Conservation (phyloP, 140 eudicot species). For the Stevia rebaudiana region DNA sequence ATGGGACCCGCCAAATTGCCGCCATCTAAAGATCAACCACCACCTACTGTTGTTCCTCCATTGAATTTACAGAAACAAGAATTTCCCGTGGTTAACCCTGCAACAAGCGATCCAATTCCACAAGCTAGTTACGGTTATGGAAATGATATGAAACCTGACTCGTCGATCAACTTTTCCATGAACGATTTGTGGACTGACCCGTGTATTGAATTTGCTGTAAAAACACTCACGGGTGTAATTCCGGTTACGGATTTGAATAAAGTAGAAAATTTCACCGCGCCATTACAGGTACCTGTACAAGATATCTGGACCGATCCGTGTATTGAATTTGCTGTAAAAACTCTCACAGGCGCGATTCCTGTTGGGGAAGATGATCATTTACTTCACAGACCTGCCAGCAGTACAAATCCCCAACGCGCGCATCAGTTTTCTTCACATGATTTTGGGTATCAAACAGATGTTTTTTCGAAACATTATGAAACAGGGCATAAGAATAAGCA, state of each 20-base stretch:
- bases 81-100: neutral
- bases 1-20: neutral
- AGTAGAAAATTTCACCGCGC: conserved; percentile 22
- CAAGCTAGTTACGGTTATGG: conserved; percentile 10
- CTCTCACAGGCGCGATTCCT: conserved; percentile 66
- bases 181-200: conserved; percentile 68
- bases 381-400: conserved; percentile 29
- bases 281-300: conserved; percentile 32
- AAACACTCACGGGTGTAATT: conserved; percentile 78
- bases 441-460: conserved; percentile 25
- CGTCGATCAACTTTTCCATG: conserved; percentile 35
- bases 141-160: conserved; percentile 16
- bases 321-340: conserved; percentile 71
- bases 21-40: neutral
- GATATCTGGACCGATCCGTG: conserved; percentile 69
- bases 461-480: conserved; percentile 20
- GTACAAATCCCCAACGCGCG: conserved; percentile 15
- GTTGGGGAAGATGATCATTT: conserved; percentile 30
- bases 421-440: conserved; percentile 19
- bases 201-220: conserved; percentile 85
- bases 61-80: conserved; percentile 18
- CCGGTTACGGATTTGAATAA: conserved; percentile 46
- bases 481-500: conserved; percentile 18
- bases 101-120: conserved; percentile 3
- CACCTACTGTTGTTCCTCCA: conserved; percentile 14